Evolutionary conservation across 202 grass and related monocot species (phyloP).

Genomic region (Elaeis oleifera): DNA sequence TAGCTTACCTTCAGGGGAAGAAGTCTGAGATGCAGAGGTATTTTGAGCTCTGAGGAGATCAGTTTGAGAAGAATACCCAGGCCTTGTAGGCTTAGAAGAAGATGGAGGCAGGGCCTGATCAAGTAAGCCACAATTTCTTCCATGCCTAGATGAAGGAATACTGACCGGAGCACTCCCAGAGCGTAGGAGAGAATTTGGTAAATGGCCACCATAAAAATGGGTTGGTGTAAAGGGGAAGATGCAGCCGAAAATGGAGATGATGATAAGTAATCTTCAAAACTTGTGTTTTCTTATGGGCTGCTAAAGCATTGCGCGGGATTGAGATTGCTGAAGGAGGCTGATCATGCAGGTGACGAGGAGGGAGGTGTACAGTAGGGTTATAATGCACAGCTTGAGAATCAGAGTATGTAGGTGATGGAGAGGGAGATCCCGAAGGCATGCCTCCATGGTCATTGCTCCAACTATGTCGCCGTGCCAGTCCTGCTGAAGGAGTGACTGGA

Average conservation of each 20-base stretch:
- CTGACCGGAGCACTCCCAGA: constrained; percentile 45
- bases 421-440: constrained; percentile 21
- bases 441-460: constrained; percentile 55
- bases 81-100: constrained; percentile 32
- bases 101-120: constrained; percentile 26
- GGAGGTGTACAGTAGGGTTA: constrained; percentile 15
- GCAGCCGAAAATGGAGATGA: constrained; percentile 26
- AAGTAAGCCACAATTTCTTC: background rate
- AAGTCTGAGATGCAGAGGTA: background rate
- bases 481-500: constrained; percentile 51
- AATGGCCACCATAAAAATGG: constrained; percentile 25
- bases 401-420: constrained; percentile 24
- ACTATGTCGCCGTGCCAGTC: constrained; percentile 54
- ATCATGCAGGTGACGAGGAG: constrained; percentile 12
- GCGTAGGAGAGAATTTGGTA: constrained; percentile 35
- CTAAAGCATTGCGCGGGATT: constrained; percentile 22
- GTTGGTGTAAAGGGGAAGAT: constrained; percentile 29
- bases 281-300: constrained; percentile 31
- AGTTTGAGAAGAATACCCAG: constrained; percentile 19
- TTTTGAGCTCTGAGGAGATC: constrained; percentile 23
- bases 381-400: constrained; percentile 20
- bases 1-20: constrained; percentile 12
- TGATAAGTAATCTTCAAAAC: constrained; percentile 31
- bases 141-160: constrained; percentile 13
- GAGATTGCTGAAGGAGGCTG: constrained; percentile 22